Evolutionary conservation across 345 rosid genomes (phyloP).

Genomic region (Fremontodendron californicum): DNA sequence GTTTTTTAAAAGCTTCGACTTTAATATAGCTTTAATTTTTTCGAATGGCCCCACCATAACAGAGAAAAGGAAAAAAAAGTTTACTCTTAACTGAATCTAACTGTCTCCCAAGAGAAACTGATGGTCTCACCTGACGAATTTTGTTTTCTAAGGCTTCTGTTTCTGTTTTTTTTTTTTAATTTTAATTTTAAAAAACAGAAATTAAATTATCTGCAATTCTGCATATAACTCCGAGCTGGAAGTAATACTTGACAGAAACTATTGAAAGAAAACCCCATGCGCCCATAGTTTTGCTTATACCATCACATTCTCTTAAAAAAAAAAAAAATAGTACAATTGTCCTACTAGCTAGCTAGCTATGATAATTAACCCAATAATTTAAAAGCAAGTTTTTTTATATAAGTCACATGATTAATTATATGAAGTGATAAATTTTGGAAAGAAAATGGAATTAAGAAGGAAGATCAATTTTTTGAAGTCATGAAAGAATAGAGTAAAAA

Average conservation of each 20-base stretch:
- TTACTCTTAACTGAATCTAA: background rate
- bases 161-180: background rate
- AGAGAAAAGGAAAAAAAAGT: background rate
- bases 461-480: background rate
- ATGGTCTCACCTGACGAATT: slow-evolving; percentile 2
- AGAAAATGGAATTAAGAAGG: background rate
- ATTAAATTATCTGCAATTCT: background rate
- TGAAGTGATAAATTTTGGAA: background rate
- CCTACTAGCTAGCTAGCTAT: background rate
- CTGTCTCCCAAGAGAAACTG: slow-evolving; percentile 8
- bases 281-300: slow-evolving; percentile 33
- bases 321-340: background rate
- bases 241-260: background rate
- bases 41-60: background rate
- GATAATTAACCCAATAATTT: background rate
- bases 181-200: background rate
- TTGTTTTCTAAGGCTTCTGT: background rate
- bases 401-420: slow-evolving; percentile 29
- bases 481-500: no score
- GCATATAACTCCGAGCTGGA: background rate
- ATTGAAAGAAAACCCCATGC: slow-evolving; percentile 12
- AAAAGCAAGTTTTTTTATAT: background rate
- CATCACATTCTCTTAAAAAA: no score
- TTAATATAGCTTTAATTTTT: no score
- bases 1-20: no score